Base-by-base conservation (phyloP, 345 rosid species). In the Dovyalis caffra region DNA sequence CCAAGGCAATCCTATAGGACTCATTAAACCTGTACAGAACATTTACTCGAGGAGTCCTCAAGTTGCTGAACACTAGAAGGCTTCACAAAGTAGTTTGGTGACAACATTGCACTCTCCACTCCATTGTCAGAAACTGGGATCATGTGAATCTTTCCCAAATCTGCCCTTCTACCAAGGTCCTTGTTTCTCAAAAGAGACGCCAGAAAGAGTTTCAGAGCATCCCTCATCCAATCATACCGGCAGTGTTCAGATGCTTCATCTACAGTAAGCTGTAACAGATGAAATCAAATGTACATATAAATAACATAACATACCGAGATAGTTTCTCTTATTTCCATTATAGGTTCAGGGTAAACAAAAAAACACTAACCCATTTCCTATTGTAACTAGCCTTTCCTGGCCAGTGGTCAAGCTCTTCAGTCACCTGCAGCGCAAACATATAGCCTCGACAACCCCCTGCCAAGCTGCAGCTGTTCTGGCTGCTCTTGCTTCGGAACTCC, bases 211-310 rank as follows among this genome's bases (percentile, higher is more conserved):
- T 85, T 79, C 37, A 94, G 77, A 12, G 98, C 97, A 56, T 69
- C 81, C 29, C 85, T 82, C 98, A 94, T 94, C 98, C 97, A 92
- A 5, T 90, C 96, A 35, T 92, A 94, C 20, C 98, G 87, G 82
- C 97, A 92, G 40, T 80, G 68, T 75, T 85, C 77, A 66, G 79
- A 86, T 12, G 97, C 96, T 29, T 91, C 88, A 25, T 88, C 76
- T 66, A 83, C 77, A 51, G 66, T 82, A 64, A 94, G 66, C 97
- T 91, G 86, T 35, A 70, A 6, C 68, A 35, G 31, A 21, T 4
- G 49, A 66, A 38, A 56, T 8, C n/a, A 49, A 56, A 56, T 1
- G 28, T 23, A 4, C 28, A n/a, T 56, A 56, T 1, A 56, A 23
- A 23, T 56, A 23, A 23, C 28, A 10, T n/a, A 23, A 10, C 61